Base-by-base conservation (phyloP, 495 filamentous ascomycete genomes). In the Annulohypoxylon maeteangense region DNA sequence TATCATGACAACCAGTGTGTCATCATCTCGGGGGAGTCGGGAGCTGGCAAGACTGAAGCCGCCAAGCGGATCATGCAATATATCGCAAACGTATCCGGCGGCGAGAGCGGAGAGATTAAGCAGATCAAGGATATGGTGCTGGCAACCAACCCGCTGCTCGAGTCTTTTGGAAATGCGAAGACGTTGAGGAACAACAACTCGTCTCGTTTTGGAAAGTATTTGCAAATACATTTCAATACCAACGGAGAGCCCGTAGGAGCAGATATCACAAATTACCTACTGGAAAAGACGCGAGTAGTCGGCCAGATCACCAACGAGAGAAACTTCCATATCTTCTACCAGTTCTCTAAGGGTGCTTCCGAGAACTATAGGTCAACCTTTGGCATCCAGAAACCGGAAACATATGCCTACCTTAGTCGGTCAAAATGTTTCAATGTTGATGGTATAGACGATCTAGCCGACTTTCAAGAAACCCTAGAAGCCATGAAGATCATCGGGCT, bases 1-100 rank as follows among this genome's bases (percentile, higher is more conserved):
- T 98, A 99, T 86, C 95, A 94, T 75, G 96, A 98, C 67, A 98
- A 98, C 82, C 96, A 99, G 77, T 99, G 96, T 82, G 94, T 99
- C 56, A 99, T 99, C 78, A 99, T 99, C 67, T 98, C 94, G 57
- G 96, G 96, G 70, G 96, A 99, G 84, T 98, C 96, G 7, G 96
- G 96, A 65, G 96, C 96, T 10, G 96, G 96, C 74, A 99, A 99
- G 83, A 99, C 96, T n/a, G 96, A 99, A 79, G 96, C 96, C 0
- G 96, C 96, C 57, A 99, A 99, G 85, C 89, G 94, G 70, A 91
- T 99, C 70, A 99, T 99, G 94, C 96, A 98, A 81, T 98, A 98
- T 81, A 98, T 99, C 81, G 96, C 96, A 59, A 97, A 91, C 76
- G 94, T 97, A 4, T 98, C 96, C 1, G 93, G 93, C 42, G 93